These are phyloP conservation scores for Penicillium hesseltinei DNA, from an alignment of 2,329 filamentous ascomycete species.

Conservation along the genomic window DNA sequence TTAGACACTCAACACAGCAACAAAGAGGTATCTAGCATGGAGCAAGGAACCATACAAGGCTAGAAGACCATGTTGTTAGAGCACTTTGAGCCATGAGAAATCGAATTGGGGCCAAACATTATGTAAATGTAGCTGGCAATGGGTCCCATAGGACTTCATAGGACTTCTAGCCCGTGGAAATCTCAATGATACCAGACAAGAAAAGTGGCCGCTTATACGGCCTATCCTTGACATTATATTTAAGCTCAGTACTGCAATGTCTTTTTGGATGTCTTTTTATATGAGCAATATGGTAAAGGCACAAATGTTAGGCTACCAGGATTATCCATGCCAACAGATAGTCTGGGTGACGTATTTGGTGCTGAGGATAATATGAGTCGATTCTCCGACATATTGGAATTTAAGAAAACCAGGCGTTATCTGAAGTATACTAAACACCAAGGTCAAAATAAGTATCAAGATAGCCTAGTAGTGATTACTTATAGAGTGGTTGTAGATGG, in stretches of 20 bases:
- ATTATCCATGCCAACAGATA: neutral
- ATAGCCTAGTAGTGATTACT: neutral
- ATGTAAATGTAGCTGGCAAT: too few relatives aligned
- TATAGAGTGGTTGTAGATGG: conserved; percentile 2
- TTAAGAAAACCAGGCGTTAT: neutral
- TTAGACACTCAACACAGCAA: too few relatives aligned
- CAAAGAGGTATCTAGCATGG: too few relatives aligned
- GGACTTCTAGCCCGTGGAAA: too few relatives aligned
- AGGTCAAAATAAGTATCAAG: neutral
- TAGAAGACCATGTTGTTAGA: too few relatives aligned
- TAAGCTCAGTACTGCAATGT: neutral
- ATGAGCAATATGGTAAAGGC: neutral
- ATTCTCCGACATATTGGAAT: neutral
- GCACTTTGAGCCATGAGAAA: too few relatives aligned
- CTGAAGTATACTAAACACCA: neutral
- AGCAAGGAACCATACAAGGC: too few relatives aligned
- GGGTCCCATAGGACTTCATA: too few relatives aligned
- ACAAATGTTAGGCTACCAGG: neutral
- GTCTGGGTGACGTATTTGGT: neutral
- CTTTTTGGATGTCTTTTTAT: too few relatives aligned
- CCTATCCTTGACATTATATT: neutral
- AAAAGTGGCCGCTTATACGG: neutral
- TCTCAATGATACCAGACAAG: neutral
- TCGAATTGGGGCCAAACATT: too few relatives aligned
- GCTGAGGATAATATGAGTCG: neutral